Evolutionary conservation across 768 basidiomycete genomes (phyloP).

Genomic region (Terana coerulea): DNA sequence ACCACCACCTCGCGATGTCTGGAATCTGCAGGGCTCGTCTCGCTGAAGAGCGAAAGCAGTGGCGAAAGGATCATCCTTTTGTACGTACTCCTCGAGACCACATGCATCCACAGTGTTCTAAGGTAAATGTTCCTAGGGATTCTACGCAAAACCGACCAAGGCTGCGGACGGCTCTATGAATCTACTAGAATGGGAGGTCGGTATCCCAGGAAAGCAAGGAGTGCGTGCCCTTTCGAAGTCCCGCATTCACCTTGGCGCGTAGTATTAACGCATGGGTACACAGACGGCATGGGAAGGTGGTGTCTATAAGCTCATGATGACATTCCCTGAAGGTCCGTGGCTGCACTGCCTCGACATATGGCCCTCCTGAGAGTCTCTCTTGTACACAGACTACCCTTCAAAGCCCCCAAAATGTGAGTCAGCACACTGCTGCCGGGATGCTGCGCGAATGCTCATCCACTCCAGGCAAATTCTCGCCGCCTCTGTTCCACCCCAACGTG

Average conservation of each 20-base stretch:
- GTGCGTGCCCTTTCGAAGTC: slow-evolving; percentile 47
- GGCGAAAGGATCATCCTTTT: slow-evolving; percentile 98
- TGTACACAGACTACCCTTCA: slow-evolving; percentile 78
- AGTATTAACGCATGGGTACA: slow-evolving; percentile 19
- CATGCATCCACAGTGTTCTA: neutral
- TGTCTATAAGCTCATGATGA: slow-evolving; percentile 91
- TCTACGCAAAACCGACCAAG: slow-evolving; percentile 94
- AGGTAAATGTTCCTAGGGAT: slow-evolving; percentile 59
- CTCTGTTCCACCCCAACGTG: slow-evolving; percentile 97
- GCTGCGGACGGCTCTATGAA: slow-evolving; percentile 91
- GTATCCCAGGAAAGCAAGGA: slow-evolving; percentile 88
- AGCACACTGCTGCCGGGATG: slow-evolving; percentile 10
- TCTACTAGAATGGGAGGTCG: slow-evolving; percentile 97
- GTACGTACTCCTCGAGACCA: slow-evolving; percentile 55
- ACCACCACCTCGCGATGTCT: slow-evolving; percentile 49
- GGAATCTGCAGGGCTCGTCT: slow-evolving; percentile 92
- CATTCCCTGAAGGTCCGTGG: slow-evolving; percentile 86
- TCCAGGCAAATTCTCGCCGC: slow-evolving; percentile 92
- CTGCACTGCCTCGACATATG: slow-evolving; percentile 15
- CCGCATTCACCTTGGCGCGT: slow-evolving; percentile 19
- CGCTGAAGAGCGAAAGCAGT: slow-evolving; percentile 96
- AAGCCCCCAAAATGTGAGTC: slow-evolving; percentile 88
- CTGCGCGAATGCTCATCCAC: slow-evolving; percentile 5
- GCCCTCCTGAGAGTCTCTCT: slow-evolving; percentile 14
- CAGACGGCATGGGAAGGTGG: slow-evolving; percentile 98